Evolutionary conservation across 768 basidiomycete genomes (phyloP).

Genomic region (Podaxis sp.): DNA sequence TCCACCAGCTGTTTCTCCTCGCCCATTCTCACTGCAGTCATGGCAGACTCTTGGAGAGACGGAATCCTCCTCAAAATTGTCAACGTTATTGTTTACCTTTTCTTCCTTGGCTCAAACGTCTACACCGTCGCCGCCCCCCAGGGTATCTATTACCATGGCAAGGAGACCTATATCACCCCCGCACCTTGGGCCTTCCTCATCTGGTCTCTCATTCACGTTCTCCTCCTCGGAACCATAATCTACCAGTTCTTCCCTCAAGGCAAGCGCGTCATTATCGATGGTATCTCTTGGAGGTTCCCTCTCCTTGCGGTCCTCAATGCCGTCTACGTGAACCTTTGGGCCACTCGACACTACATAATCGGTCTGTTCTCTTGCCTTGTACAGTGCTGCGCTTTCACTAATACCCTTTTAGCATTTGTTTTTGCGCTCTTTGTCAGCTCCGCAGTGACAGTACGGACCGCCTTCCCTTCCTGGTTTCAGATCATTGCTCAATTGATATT

Average conservation of each 20-base stretch:
- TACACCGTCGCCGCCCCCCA: conserved; percentile 80
- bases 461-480: conserved; percentile 26
- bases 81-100: conserved; percentile 80
- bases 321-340: conserved; percentile 88
- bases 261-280: conserved; percentile 79
- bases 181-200: conserved; percentile 90
- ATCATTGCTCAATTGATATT: conserved; percentile 24
- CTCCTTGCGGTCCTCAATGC: conserved; percentile 85
- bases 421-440: conserved; percentile 87
- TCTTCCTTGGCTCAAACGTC: conserved; percentile 89
- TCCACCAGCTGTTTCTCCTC: not conserved
- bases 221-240: conserved; percentile 88
- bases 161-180: conserved; percentile 94
- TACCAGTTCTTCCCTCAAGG: conserved; percentile 84
- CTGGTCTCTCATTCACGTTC: conserved; percentile 88
- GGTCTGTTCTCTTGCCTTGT: conserved; percentile 33
- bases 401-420: conserved; percentile 62
- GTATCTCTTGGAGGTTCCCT: conserved; percentile 89
- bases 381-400: conserved; percentile 3
- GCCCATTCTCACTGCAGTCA: conserved; percentile 28
- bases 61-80: conserved; percentile 80
- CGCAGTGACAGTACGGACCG: conserved; percentile 43
- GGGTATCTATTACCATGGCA: conserved; percentile 67
- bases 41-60: conserved; percentile 73
- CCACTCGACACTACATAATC: conserved; percentile 66